Evolutionary conservation across 1,284 basidiomycete species (phyloP), one percentile per base, ranked within the genome.

Genomic region (Ganoderma leucocontextum): DNA sequence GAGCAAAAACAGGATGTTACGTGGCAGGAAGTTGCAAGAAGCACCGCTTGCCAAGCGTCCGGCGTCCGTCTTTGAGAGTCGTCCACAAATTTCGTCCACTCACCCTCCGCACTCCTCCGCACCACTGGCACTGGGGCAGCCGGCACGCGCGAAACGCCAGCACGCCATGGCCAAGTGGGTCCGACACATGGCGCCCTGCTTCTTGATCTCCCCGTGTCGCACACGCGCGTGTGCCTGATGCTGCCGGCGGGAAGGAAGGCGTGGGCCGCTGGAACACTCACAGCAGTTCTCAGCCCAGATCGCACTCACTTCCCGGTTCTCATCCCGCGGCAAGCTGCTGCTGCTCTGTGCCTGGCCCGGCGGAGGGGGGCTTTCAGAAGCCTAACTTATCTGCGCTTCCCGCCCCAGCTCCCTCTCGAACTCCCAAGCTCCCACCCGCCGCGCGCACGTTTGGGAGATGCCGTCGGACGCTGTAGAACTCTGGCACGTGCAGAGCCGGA

Each of bases 201-300:
- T 60, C 58, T 41, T 38, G 55, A 58, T 58, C 19, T 58, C 19
- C 29, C 33, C 55, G 33, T 35, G 61, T 61, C 60, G 42, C 60
- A 41, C 17, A 22, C 13, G 29, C 17, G 25, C n/a, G 53, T 29
- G 68, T 70, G 68, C 65, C 65, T 70, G 47, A 52, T 9, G 63
- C 25, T 57, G 60, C 69, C 65, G 69, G 63, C 69, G 69, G 69
- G 69, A 70, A 64, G 62, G 61, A 42, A 60, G 17, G 19, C 57
- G 58, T 58, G 67, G 60, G 19, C 65, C 53, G 52, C 15, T 29
- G 13, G 35, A 25, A 59, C 57, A 39, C 35, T 10, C 36, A 4
- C 22, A 25, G 36, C 57, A 58, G 22, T 55, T 25, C 57, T 55
- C 29, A 35, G 33, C 33, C 57, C 57, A 58, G 57, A 58, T 58